These are phyloP conservation scores for Rhizopogon sp. DNA, from an alignment of 768 basidiomycete genomes.

Conservation along the genomic window DNA sequence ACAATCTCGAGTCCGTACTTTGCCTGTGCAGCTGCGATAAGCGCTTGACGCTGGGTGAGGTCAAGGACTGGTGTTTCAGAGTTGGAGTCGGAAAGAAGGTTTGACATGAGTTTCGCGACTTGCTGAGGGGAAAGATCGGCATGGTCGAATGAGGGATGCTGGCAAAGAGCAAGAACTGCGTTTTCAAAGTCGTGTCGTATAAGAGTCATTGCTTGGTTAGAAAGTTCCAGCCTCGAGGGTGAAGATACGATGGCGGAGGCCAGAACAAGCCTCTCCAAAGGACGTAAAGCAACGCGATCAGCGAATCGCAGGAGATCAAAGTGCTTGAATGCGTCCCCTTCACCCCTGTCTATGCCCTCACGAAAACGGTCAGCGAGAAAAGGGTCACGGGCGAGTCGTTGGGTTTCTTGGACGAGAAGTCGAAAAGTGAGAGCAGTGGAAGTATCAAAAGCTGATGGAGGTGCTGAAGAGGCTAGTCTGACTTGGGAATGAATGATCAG, in stretches of 20 bases:
- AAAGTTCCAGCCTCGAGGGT: constrained; percentile 55
- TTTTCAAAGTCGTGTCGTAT: constrained; percentile 78
- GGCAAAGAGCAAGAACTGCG: constrained; percentile 69
- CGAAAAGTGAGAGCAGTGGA: constrained; percentile 78
- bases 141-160: constrained; percentile 78
- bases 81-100: constrained; percentile 69
- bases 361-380: constrained; percentile 87
- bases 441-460: constrained; percentile 66
- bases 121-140: constrained; percentile 72
- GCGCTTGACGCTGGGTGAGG: constrained; percentile 64
- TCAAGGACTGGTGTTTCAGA: constrained; percentile 70
- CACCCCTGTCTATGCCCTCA: constrained; percentile 84
- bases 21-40: constrained; percentile 68
- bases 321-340: constrained; percentile 76
- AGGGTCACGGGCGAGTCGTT: constrained; percentile 86
- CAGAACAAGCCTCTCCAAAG: constrained; percentile 76
- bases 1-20: constrained; percentile 80
- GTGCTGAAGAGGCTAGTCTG: constrained; percentile 53
- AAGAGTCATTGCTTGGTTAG: constrained; percentile 54
- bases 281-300: constrained; percentile 74
- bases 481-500: constrained; percentile 86
- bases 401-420: constrained; percentile 81
- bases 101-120: constrained; percentile 73
- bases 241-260: constrained; percentile 69
- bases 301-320: constrained; percentile 82